Evolutionary conservation across 2,329 filamentous ascomycete species (phyloP), one percentile per base, ranked within the genome.

Genomic region (Cryphonectria parasitica): DNA sequence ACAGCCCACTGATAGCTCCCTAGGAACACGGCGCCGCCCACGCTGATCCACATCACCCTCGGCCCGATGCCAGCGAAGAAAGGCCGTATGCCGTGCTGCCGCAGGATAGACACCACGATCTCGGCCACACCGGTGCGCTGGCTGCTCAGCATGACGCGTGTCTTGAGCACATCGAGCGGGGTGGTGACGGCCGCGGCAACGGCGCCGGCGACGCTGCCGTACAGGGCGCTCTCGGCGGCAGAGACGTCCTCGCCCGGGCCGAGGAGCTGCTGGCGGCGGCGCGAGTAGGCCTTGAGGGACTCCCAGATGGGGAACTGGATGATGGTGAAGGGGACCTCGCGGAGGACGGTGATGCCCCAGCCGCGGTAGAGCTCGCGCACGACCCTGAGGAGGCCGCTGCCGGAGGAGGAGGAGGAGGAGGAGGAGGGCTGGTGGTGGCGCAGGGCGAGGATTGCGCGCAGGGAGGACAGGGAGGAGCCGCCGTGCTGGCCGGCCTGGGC

Each of bases 241-340:
- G 89, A 87, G 1, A 96, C 84, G 77, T 86, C 82, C 74, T 72
- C 75, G 2, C 77, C 75, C 22, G 74, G 75, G 3, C 66, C 72
- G 2, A 73, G 72, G 10, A 72, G 74, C n/a, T 72, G 65, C 45
- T 62, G 71, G 45, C 77, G 77, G 62, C 83, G 78, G 64, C 84
- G 80, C 56, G 82, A 76, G 87, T 89, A 93, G 58, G 85, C 85
- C 86, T 98, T 98, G 86, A 98, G 88, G 5, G 87, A 90, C 82
- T 99, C 96, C 96, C 96, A 99, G 73, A 99, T 87, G 62, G 96
- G 96, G 79, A 99, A 99, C 81, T 99, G 96, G 73, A 99, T 92
- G 13, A 98, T 91, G 2, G 97, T 98, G 78, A 99, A 99, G 4
- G 96, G 96, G 72, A 99, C 95, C 84, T 99, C 96, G 71, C 96